Base-by-base conservation (phyloP, 2,329 filamentous ascomycete species). In the Cladosporium sp. region DNA sequence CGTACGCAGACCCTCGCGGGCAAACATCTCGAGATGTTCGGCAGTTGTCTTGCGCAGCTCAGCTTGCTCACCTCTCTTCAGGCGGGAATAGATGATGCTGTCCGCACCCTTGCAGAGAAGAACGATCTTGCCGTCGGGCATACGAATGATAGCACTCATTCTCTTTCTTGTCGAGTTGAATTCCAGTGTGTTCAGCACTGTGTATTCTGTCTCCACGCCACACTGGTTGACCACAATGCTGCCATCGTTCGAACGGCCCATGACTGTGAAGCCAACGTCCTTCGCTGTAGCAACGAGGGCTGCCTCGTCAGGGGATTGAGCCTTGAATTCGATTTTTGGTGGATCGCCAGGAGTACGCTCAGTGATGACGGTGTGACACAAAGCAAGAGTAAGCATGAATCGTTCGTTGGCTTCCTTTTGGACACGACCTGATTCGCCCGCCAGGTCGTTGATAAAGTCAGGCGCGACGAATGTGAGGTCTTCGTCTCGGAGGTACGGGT, bases 51-150 rank as follows among this genome's bases (percentile, higher is more conserved):
- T 86, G 68, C 95, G 88, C 63, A 99, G 85, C 73, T 97, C 91
- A 67, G 88, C 84, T 79, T 99, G 95, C 77, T 96, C 89, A 58
- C 93, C 93, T 69, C 86, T 88, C 79, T 89, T 91, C 67, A 99
- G 83, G 6, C 95, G 90, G 8, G 93, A 93, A 78, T 98, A 99
- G 69, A 99, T 98, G 73, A 98, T 91, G 73, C 92, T 97, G 77
- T 99, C 95, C 37, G 95, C 95, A 69, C 95, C 95, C 80, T 99
- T 99, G 83, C 95, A 99, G 79, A 96, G 96, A 0, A 99, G 84
- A 64, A 95, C 84, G 68, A 99, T 97, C 66, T 85, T 89, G 49
- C 91, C 90, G 77, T 98, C 88, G 0, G 95, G 94, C 93, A 98
- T 97, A 66, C 91, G 87, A 60, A 99, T 89, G 71, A 99, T 97